A percentile compares a stretch with the other conserved stretches of the same genome.
phyloP scores from a whole-genome alignment of 768 basidiomycete species.

The Tylopilus intermedius region DNA sequence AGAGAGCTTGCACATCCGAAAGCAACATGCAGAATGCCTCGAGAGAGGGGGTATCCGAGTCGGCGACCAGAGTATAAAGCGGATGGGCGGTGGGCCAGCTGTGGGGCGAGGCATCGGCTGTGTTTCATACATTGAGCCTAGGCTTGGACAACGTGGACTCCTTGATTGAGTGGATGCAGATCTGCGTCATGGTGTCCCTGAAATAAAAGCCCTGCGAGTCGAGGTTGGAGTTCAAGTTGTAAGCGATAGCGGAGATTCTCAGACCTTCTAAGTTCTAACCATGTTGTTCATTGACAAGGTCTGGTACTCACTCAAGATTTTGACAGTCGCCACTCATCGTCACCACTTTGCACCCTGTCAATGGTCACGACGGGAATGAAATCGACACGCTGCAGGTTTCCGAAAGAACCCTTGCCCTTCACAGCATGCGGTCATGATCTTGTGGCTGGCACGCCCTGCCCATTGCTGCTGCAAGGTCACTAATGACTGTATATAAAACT shows the following conservation, averaged over 20 bases:
- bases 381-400: neutral
- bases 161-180: too few species aligned
- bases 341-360: neutral
- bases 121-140: neutral
- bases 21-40: constrained; percentile 6
- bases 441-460: too few species aligned
- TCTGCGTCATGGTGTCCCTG: too few species aligned
- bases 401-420: neutral
- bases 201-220: too few species aligned
- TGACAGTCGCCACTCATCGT: too few species aligned
- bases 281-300: too few species aligned
- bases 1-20: constrained; percentile 13
- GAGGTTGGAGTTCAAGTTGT: neutral
- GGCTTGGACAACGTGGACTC: too few species aligned
- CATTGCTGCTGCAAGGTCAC: too few species aligned
- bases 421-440: neutral
- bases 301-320: too few species aligned
- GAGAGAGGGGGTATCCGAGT: neutral
- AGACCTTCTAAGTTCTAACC: too few species aligned
- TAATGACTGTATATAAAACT: constrained; percentile 4
- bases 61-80: constrained; percentile 6
- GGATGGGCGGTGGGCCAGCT: constrained; percentile 8
- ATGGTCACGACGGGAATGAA: constrained; percentile 3
- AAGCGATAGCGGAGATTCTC: neutral
- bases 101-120: constrained; percentile 1